Evolutionary conservation across 495 filamentous ascomycete species (phyloP), one percentile per base, ranked within the genome.

Genomic region (Neurospora sp.): DNA sequence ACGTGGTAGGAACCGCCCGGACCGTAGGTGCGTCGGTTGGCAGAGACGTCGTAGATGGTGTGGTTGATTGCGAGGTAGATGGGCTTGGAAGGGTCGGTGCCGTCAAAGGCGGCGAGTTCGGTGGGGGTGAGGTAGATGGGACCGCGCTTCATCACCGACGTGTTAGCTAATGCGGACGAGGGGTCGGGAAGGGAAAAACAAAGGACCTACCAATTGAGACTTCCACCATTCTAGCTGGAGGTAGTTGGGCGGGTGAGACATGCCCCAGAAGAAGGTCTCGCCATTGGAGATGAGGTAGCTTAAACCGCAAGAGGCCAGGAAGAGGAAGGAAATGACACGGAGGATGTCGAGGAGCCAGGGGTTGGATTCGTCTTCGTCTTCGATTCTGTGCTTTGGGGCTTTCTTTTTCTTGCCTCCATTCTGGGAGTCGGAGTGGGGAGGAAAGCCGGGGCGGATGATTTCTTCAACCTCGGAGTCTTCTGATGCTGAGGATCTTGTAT

Each of bases 31-130:
- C 84, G 82, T 0, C 86, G 89, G 74, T 91, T 92, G 7, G 88
- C 84, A 15, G 91, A 90, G 42, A 99, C 96, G 81, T 99, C 96
- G 88, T 93, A 98, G 85, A 99, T 93, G 73, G 88, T 91, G 71
- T 94, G 92, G 84, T 99, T 99, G 66, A 99, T 87, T 71, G 93
- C 94, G 69, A 99, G 86, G 83, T 97, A 94, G 81, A 99, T 90
- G 5, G 96, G 96, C 28, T 91, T 88, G 21, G 78, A 76, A 1
- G 90, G 84, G 82, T 97, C 89, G 70, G 82, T 88, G 83, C 96
- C 96, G 83, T 96, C 91, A 86, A 92, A 96, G 70, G 84, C 83
- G 39, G 86, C 74, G 34, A 99, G 90, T 81, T 97, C 81, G 34
- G 79, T 79, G 39, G 91, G 92, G 3, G 95, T 97, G 17, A 98